phyloP scores from a whole-genome alignment of 495 filamentous ascomycete species.

The Penicillium malachiteum region DNA sequence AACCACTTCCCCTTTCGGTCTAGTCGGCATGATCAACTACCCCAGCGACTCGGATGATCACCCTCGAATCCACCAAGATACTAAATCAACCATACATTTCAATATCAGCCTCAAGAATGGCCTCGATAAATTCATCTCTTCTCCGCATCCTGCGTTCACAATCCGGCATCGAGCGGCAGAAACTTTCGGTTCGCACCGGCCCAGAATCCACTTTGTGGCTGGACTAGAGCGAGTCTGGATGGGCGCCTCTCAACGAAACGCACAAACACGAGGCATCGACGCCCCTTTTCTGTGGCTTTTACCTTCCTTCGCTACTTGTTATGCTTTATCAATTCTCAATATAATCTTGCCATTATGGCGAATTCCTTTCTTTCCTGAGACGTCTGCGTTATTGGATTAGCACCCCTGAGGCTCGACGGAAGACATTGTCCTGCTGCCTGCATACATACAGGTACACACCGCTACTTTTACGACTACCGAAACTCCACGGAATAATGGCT shows the following conservation, averaged over 20 bases:
- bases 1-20: not conserved
- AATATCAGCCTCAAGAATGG: not conserved
- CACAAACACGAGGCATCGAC: constrained; percentile 11
- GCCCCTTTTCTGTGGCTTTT: constrained; percentile 8
- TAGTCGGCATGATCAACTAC: not conserved
- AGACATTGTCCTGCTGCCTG: not conserved
- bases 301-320: not conserved
- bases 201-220: constrained; percentile 16
- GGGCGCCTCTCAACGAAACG: constrained; percentile 9
- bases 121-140: not conserved
- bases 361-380: not conserved
- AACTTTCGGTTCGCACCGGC: constrained; percentile 13
- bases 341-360: not conserved
- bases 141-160: not conserved
- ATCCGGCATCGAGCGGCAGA: not conserved
- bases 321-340: too few relatives aligned
- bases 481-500: not conserved
- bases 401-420: not conserved
- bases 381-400: not conserved
- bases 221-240: constrained; percentile 5
- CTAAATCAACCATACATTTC: not conserved
- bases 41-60: not conserved
- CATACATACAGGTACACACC: not conserved
- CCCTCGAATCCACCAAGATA: not conserved
- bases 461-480: not conserved